Base-by-base conservation (phyloP, 352 stramenopile species). In the Pythium guiyangense region DNA sequence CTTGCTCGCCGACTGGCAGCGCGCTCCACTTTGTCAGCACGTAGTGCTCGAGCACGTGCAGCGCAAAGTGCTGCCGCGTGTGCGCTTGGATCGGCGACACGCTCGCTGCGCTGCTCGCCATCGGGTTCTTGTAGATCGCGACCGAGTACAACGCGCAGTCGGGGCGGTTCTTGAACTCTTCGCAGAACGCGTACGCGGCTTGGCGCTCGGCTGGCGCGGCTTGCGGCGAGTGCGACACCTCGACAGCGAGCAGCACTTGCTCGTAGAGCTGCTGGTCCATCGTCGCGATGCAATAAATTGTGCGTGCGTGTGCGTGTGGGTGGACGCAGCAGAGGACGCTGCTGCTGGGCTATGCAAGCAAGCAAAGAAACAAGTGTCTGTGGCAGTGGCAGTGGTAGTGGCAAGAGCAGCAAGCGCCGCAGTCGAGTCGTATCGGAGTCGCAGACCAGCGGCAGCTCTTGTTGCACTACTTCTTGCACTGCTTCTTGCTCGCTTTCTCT, bases 1-100 rank as follows among this genome's bases (percentile, higher is more conserved):
- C 48, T 52, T 88, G 78, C 15, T 88, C 71, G 3, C 66, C 61
- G 0, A 70, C 46, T 0, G 78, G 69, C n/a, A 84, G 56, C 10
- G 52, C 45, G 34, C 65, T 76, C 83, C 83, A 92, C 18, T 71
- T 56, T 11, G 70, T 84, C 12, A 88, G 61, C 40, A 92, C 63
- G 54, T 84, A 79, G 45, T 85, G 79, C 52, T 90, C 83, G 27
- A 92, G 66, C 26, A 90, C 78, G 48, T 92, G 83, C 31, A 92
- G 65, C 49, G 83, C 79, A 70, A 92, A 92, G 63, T 92, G 83
- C 51, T 83, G 83, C 39, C 79, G 74, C 22, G 66, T 84, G 54
- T 77, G 66, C 20, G 71, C 55, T 57, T 84, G 69, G 26, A 85
- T 39, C 20, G 57, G 44, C 37, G 67, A 55, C 3, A 60, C 26